Evolutionary conservation across 2,329 filamentous ascomycete species (phyloP), one percentile per base, ranked within the genome.

Genomic region (Hymenoscyphus fructigenus): DNA sequence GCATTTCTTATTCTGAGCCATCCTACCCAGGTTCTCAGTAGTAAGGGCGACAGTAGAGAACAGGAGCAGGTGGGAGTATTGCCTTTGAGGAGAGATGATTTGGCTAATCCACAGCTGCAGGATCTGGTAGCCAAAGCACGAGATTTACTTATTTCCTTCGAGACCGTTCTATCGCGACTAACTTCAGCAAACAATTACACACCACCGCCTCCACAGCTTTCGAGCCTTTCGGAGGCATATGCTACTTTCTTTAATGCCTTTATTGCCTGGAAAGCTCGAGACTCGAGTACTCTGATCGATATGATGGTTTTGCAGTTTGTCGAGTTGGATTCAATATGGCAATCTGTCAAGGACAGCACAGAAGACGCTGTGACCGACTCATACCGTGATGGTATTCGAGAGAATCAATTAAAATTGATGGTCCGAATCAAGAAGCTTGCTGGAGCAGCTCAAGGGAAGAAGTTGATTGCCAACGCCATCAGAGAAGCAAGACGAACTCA

Each of bases 221-320:
- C 87, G 61, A 83, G 84, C 1, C 80, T 95, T 20, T 84, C 88
- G 0, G 85, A 92, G 70, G 83, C 86, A 0, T 92, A 93, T 73
- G 85, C 89, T 36, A 85, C 88, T 0, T 95, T 92, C 70, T 86
- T 89, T 71, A 89, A 91, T 61, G 90, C 90, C 0, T 93, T 95
- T 73, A 90, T 91, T 66, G 88, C 90, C 3, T 95, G 91, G 91
- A 92, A 93, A 77, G 88, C 91, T 1, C 85, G 91, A 61, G 91
- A 94, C 74, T 91, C 90, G 0, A 88, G 88, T 62, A 88, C 91
- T 0, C 80, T 95, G 4, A 87, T 94, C 61, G 90, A 93, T 71
- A 89, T 92, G 63, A 93, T 95, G 91, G 83, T 94, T n/a, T 84
- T 91, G 72, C 91, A 92, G 69, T 93, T 94, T 76, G 90, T 93